A percentile compares a stretch with the other conserved stretches of the same genome.
Evolutionary conservation across 2,329 filamentous ascomycete species (phyloP).

Genomic region (Tolypocladium tundrense): DNA sequence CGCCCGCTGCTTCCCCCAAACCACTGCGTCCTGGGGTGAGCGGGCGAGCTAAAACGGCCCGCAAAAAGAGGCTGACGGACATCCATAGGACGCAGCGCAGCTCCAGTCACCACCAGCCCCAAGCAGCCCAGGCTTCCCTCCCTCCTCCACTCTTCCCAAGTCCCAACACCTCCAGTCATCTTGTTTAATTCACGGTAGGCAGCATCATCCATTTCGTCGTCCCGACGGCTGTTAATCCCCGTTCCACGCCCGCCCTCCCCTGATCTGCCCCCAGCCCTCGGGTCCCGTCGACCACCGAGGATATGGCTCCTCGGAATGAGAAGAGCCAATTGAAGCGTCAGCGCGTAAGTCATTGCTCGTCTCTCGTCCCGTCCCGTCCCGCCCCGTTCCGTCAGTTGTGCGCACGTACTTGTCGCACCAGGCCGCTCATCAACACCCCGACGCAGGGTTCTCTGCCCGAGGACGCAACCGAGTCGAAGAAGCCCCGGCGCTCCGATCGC

Average conservation of each 20-base stretch:
- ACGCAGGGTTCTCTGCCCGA: conserved; percentile 55
- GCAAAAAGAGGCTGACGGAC: conserved; percentile 1
- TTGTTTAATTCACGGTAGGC: conserved; percentile 16
- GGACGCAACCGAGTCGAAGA: conserved; percentile 62
- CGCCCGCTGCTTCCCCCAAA: neutral
- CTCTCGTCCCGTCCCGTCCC: neutral
- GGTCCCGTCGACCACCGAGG: conserved; percentile 7
- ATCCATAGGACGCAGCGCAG: neutral
- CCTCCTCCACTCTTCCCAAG: conserved; percentile 12
- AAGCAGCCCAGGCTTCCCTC: conserved; percentile 3
- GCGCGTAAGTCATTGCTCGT: conserved; percentile 45
- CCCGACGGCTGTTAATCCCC: conserved; percentile 1
- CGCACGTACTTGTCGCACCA: conserved; percentile 5
- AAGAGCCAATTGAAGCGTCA: conserved; percentile 79
- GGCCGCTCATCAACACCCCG: conserved; percentile 12
- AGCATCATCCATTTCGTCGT: conserved; percentile 8
- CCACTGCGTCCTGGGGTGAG: neutral
- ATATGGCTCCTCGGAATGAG: conserved; percentile 53
- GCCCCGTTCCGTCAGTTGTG: conserved; percentile 10
- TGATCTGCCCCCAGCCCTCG: neutral
- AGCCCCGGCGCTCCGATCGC: conserved; percentile 69
- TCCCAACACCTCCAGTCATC: conserved; percentile 9
- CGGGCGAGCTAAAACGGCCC: neutral
- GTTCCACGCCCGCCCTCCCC: neutral
- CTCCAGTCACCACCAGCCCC: neutral